A percentile compares a stretch with the other conserved stretches of the same genome.
Conservation (phyloP, 2,329 filamentous ascomycete species). For the Colletotrichum trifolii region DNA sequence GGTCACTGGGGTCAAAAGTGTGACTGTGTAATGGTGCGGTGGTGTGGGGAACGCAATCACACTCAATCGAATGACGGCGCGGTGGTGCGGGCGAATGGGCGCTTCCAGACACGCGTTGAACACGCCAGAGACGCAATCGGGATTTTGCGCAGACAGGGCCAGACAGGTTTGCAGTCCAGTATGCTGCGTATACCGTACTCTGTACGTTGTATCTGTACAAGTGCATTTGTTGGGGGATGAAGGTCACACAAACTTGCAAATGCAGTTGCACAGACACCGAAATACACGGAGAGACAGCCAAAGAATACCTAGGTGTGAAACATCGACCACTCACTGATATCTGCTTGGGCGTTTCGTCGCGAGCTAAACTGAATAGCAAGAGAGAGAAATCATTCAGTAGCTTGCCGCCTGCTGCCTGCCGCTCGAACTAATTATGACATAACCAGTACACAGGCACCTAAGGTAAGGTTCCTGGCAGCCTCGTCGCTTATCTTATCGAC, state of each 20-base stretch:
- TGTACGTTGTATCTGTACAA: too few species aligned
- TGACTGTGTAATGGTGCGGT: constrained; percentile 18
- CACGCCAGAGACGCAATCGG: constrained; percentile 10
- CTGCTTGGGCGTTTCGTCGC: too few species aligned
- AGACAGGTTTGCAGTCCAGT: neutral
- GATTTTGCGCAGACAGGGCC: neutral
- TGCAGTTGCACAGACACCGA: constrained; percentile 1
- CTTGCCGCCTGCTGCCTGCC: too few species aligned
- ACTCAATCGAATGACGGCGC: constrained; percentile 13
- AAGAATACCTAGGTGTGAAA: too few species aligned
- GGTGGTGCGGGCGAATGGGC: constrained; percentile 18
- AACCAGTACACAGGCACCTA: neutral
- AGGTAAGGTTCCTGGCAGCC: constrained; percentile 18
- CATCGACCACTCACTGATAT: too few species aligned
- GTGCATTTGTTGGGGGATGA: too few species aligned
- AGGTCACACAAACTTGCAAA: neutral
- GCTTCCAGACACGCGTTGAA: constrained; percentile 25
- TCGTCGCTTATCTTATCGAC: constrained; percentile 28
- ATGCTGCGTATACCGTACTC: too few species aligned
- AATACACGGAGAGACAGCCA: too few species aligned
- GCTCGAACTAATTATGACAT: too few species aligned
- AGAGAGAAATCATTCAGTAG: too few species aligned
- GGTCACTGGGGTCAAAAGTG: too few species aligned
- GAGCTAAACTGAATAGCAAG: too few species aligned
- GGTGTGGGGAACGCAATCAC: constrained; percentile 7